Conservation (phyloP, 2,329 filamentous ascomycete species). For the Grosmannia huntii region DNA sequence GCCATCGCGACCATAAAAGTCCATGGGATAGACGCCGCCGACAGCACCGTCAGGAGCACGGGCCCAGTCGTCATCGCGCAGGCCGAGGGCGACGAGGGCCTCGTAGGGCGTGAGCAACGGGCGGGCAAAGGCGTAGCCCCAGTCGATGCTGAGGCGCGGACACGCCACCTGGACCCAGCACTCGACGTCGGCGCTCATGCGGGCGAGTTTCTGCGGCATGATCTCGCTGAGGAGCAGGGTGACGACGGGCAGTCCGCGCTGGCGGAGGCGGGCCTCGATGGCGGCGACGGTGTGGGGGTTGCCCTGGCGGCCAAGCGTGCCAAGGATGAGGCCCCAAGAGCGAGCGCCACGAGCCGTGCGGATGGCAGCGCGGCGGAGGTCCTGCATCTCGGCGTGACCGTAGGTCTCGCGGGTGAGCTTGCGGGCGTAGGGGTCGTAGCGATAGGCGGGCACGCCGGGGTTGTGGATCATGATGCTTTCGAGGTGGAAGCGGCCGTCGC, state of each 20-base stretch:
- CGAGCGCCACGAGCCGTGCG: conserved; percentile 54
- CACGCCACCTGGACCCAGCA: conserved; percentile 98
- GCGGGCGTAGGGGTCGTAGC: conserved; percentile 92
- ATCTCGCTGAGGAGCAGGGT: conserved; percentile 88
- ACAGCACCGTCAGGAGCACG: conserved; percentile 36
- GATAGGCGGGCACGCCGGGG: conserved; percentile 76
- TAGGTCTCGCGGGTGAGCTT: conserved; percentile 86
- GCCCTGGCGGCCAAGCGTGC: conserved; percentile 82
- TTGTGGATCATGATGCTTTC: conserved; percentile 99
- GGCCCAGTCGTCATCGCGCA: conserved; percentile 55
- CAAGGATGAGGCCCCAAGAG: conserved; percentile 86
- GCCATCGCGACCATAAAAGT: conserved; percentile 90
- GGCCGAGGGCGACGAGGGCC: conserved; percentile 77
- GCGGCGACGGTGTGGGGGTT: conserved; percentile 85
- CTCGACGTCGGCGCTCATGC: conserved; percentile 79
- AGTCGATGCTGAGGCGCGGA: conserved; percentile 93
- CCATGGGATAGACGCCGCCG: conserved; percentile 80
- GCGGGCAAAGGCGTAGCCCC: conserved; percentile 89
- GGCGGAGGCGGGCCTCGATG: conserved; percentile 65
- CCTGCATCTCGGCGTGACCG: conserved; percentile 82
- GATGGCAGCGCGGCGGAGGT: conserved; percentile 66
- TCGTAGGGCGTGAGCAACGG: conserved; percentile 91
- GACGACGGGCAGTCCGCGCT: conserved; percentile 64
- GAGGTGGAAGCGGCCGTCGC: conserved; percentile 88
- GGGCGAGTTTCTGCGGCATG: conserved; percentile 84